phyloP scores from a whole-genome alignment of 108 stramenopile genomes.

The Schizochytrium sp. region DNA sequence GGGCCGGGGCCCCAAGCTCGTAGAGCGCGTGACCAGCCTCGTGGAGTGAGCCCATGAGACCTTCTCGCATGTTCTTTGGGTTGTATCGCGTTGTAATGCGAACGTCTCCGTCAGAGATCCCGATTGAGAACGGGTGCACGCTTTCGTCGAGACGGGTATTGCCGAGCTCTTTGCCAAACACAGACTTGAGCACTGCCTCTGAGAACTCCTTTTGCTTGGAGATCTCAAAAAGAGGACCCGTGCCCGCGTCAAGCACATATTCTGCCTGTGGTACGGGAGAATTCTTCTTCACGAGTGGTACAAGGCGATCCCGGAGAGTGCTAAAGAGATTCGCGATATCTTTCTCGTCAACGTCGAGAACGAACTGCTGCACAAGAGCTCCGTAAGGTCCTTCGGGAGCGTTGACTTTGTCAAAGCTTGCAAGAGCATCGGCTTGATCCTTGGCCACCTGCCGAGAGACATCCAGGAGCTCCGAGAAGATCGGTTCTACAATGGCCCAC shows the following conservation, averaged over 20 bases:
- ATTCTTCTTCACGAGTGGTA: slow-evolving; percentile 76
- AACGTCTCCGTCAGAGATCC: slow-evolving; percentile 81
- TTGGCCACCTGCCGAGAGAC: slow-evolving; percentile 60
- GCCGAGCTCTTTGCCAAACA: slow-evolving; percentile 81
- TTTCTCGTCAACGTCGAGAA: slow-evolving; percentile 82
- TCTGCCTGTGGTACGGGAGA: no score
- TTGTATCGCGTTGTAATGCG: slow-evolving; percentile 89
- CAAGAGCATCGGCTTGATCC: slow-evolving; percentile 64
- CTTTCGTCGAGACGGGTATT: slow-evolving; percentile 86
- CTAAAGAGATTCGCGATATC: slow-evolving; percentile 84
- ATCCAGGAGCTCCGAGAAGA: background rate
- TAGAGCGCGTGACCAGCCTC: slow-evolving; percentile 94
- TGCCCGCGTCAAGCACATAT: no score
- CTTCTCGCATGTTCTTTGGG: slow-evolving; percentile 84
- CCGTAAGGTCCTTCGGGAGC: slow-evolving; percentile 74
- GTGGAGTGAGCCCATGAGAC: slow-evolving; percentile 86
- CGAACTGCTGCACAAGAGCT: slow-evolving; percentile 81
- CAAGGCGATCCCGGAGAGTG: slow-evolving; percentile 78
- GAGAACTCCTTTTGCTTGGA: slow-evolving; percentile 77
- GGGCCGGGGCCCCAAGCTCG: slow-evolving; percentile 81
- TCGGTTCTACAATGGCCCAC: slow-evolving; percentile 67
- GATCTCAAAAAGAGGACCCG: slow-evolving; percentile 63
- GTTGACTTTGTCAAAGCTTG: slow-evolving; percentile 54
- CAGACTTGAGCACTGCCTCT: slow-evolving; percentile 75
- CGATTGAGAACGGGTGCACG: slow-evolving; percentile 91